Evolutionary conservation across 371 early-diverging fungal species (phyloP), one percentile per base, ranked within the genome.

Genomic region (Mortierella sp.): DNA sequence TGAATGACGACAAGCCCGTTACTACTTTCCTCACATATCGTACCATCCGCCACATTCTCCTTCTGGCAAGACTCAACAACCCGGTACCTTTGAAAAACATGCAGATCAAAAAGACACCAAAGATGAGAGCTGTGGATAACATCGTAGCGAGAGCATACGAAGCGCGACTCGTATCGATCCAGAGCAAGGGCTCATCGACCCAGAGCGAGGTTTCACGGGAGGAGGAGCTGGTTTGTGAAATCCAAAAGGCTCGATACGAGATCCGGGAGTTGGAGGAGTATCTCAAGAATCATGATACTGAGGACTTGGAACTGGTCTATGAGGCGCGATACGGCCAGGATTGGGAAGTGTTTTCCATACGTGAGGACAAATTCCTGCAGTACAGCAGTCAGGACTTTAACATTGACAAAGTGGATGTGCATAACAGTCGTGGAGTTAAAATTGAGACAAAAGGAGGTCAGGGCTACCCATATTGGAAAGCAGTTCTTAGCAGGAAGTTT

Each of bases 91-190:
- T 57, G 24, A 43, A 39, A 2, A 4, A 4, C 3, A 48, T 65
- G 41, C 47, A 50, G 5, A 23, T 65, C 8, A 14, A 39, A 52
- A 65, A 65, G 48, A 47, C 65, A 0, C 31, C 32, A 12, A 51
- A 47, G 12, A 65, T 65, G 65, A 21, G 4, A 17, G 44, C 23
- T 17, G 26, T 65, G 23, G 65, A 65, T 34, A 34, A 34, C 7
- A 34, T 34, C 34, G 11, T 34, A 34, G 34, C 34, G 34, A n/a
- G n/a, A n/a, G n/a, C n/a, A n/a, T n/a, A n/a, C n/a, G n/a, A n/a
- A n/a, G n/a, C n/a, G n/a, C n/a, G n/a, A n/a, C n/a, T n/a, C n/a
- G n/a, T n/a, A n/a, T n/a, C n/a, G n/a, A n/a, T n/a, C n/a, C n/a
- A n/a, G n/a, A n/a, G n/a, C n/a, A n/a, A n/a, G n/a, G n/a, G n/a